These are phyloP conservation scores for Helicocarpus griseus DNA, from an alignment of 2,329 filamentous ascomycete genomes.

Conservation along the genomic window DNA sequence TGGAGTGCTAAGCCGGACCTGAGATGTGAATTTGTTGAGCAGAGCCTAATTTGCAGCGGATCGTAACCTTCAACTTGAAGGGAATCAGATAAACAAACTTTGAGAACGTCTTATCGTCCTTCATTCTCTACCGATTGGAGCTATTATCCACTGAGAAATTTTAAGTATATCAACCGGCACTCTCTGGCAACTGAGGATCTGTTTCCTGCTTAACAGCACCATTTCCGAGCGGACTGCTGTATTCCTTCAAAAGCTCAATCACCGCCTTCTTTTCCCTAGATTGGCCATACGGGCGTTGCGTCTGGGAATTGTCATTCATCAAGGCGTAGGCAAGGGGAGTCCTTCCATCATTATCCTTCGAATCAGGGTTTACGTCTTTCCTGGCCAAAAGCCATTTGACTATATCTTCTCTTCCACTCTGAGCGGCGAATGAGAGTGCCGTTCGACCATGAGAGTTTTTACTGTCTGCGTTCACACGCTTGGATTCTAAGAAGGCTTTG, in stretches of 20 bases:
- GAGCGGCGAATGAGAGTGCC: neutral
- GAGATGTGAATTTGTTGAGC: too few relatives aligned
- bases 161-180: neutral
- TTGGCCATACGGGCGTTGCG: neutral
- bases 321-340: neutral
- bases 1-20: too few relatives aligned
- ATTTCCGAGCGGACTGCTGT: neutral
- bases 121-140: too few relatives aligned
- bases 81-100: too few relatives aligned
- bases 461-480: neutral
- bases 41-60: too few relatives aligned
- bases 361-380: neutral
- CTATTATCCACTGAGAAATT: too few relatives aligned
- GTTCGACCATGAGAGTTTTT: neutral
- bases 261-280: neutral
- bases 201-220: neutral
- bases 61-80: too few relatives aligned
- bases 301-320: neutral
- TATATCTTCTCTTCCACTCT: neutral
- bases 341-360: neutral
- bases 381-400: neutral
- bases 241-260: neutral
- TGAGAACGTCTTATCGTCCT: too few relatives aligned
- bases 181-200: neutral
- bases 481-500: neutral